Evolutionary conservation across 2,329 filamentous ascomycete genomes (phyloP).

Genomic region (Claviceps maximensis): DNA sequence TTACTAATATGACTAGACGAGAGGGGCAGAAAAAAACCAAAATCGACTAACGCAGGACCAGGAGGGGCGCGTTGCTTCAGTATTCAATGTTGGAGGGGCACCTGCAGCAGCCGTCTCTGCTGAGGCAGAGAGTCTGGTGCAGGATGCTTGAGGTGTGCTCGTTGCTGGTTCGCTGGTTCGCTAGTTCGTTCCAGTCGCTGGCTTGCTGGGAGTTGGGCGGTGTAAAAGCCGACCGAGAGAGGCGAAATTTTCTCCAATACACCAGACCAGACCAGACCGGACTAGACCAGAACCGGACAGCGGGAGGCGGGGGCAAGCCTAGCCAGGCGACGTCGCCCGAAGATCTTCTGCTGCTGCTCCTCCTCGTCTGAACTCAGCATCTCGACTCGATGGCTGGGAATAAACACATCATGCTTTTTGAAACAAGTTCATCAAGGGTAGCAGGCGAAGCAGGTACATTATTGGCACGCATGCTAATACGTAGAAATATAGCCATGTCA

Average conservation of each 20-base stretch:
- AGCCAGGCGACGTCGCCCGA: neutral
- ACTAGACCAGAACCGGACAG: neutral
- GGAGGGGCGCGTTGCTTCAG: neutral
- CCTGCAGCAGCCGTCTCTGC: neutral
- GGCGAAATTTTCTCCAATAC: conserved; percentile 6
- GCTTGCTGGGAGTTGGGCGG: conserved; percentile 3
- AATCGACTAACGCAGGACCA: neutral
- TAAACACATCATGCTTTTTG: too few relatives aligned
- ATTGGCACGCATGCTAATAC: neutral
- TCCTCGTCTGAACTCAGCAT: neutral
- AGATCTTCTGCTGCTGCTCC: too few relatives aligned
- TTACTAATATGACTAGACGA: neutral
- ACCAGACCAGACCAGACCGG: neutral
- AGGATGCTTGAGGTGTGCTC: neutral
- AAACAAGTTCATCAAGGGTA: too few relatives aligned
- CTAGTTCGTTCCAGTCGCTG: too few relatives aligned
- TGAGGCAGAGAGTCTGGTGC: neutral
- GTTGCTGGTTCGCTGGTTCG: conserved; percentile 1
- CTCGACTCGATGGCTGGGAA: too few relatives aligned
- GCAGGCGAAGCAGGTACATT: neutral
- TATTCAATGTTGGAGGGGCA: conserved; percentile 1
- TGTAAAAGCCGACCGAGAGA: conserved; percentile 3
- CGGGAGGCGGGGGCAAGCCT: neutral
- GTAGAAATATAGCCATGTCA: neutral
- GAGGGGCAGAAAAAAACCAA: neutral